These are phyloP conservation scores for Lyophyllum semitale DNA, from an alignment of 768 basidiomycete species.

Conservation along the genomic window DNA sequence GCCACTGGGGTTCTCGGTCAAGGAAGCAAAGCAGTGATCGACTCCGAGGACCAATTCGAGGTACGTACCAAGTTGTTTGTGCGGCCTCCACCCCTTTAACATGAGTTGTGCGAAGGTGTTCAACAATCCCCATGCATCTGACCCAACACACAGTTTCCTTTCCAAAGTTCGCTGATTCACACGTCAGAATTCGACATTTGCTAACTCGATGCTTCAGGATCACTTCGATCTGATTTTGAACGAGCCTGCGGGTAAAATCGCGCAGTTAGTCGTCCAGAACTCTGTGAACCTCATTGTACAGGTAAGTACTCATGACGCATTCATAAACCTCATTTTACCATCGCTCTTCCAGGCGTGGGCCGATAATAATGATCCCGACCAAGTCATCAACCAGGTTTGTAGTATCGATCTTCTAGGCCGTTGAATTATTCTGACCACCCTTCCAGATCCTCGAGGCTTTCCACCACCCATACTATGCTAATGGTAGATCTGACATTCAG, in stretches of 20 bases:
- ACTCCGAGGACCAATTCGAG: slow-evolving; percentile 69
- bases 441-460: slow-evolving; percentile 59
- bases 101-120: slow-evolving; percentile 50
- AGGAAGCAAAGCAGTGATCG: slow-evolving; percentile 69
- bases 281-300: slow-evolving; percentile 59
- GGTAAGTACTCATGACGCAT: slow-evolving; percentile 23
- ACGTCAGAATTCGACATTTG: background rate
- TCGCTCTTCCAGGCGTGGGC: slow-evolving; percentile 44
- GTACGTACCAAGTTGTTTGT: slow-evolving; percentile 24
- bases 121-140: slow-evolving; percentile 57
- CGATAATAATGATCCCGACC: slow-evolving; percentile 43
- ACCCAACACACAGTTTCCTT: slow-evolving; percentile 73
- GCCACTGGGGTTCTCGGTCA: slow-evolving; percentile 58
- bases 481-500: slow-evolving; percentile 55
- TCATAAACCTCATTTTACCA: background rate
- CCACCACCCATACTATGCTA: slow-evolving; percentile 70
- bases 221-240: slow-evolving; percentile 74
- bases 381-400: slow-evolving; percentile 45
- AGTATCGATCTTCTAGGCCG: background rate
- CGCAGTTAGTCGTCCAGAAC: slow-evolving; percentile 65
- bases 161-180: slow-evolving; percentile 50
- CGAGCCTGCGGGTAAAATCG: slow-evolving; percentile 76
- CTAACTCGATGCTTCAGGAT: slow-evolving; percentile 41
- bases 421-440: background rate
- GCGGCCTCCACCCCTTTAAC: background rate